Evolutionary conservation across 768 basidiomycete species (phyloP).

Genomic region (Leucogyrophana mollusca): DNA sequence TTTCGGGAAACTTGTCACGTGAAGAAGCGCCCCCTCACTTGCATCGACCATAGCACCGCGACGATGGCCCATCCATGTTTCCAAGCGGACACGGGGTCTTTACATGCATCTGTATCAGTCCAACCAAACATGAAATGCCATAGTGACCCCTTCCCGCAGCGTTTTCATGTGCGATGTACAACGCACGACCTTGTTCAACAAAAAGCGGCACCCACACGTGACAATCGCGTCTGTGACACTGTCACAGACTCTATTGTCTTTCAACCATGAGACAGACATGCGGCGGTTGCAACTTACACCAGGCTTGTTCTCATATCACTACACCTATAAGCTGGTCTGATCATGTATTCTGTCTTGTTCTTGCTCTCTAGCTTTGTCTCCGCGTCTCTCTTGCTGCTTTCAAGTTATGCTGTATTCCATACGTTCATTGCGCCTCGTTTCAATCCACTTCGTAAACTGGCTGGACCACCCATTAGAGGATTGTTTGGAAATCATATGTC

Average conservation of each 20-base stretch:
- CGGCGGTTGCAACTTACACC: neutral
- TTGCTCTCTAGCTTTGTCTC: constrained; percentile 9
- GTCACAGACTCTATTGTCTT: constrained; percentile 9
- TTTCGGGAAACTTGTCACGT: too few species aligned
- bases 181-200: too few species aligned
- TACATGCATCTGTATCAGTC: too few species aligned
- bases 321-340: neutral
- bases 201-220: too few species aligned
- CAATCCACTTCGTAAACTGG: constrained; percentile 52
- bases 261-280: constrained; percentile 3
- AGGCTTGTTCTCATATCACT: too few species aligned
- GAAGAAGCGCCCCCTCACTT: too few species aligned
- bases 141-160: too few species aligned
- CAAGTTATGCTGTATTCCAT: constrained; percentile 24
- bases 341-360: constrained; percentile 7
- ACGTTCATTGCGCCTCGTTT: constrained; percentile 22
- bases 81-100: too few species aligned
- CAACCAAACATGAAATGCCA: too few species aligned
- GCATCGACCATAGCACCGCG: too few species aligned
- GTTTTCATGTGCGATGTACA: too few species aligned
- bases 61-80: too few species aligned
- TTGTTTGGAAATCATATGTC: constrained; percentile 56
- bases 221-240: constrained; percentile 6
- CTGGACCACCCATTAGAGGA: constrained; percentile 55
- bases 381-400: constrained; percentile 7